These are phyloP conservation scores for Cutaneotrichosporon arboriforme DNA, from an alignment of 1,284 basidiomycete species.

Conservation along the genomic window DNA sequence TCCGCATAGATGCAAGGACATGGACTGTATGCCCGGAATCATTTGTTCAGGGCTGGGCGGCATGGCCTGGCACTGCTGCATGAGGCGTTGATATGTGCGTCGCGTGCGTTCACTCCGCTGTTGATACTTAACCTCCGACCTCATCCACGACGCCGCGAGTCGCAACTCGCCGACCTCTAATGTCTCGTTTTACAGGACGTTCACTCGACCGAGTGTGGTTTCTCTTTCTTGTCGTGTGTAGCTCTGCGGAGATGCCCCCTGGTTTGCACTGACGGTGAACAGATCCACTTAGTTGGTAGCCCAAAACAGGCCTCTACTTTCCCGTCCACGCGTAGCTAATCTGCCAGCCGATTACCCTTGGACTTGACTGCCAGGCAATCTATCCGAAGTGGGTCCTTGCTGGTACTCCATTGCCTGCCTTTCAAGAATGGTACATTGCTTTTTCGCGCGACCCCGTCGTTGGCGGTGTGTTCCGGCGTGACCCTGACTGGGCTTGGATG, in stretches of 20 bases:
- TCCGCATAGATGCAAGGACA: not conserved
- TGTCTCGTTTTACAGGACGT: constrained; percentile 30
- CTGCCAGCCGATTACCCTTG: constrained; percentile 18
- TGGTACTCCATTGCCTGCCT: constrained; percentile 22
- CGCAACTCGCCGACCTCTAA: too few species aligned
- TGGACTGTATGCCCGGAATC: too few species aligned
- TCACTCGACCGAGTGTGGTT: constrained; percentile 37
- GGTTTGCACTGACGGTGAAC: too few species aligned
- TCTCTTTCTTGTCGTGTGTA: constrained; percentile 32
- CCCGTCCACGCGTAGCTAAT: too few species aligned
- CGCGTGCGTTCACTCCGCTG: too few species aligned
- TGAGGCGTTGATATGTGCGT: too few species aligned
- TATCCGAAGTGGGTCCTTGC: constrained; percentile 32
- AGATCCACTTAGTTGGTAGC: constrained; percentile 11
- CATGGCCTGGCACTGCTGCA: too few species aligned
- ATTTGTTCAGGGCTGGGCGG: too few species aligned
- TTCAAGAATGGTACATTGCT: constrained; percentile 33
- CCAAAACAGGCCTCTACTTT: too few species aligned
- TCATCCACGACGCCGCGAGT: too few species aligned
- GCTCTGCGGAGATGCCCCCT: too few species aligned
- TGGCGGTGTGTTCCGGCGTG: constrained; percentile 21
- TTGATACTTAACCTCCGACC: too few species aligned
- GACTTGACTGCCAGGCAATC: constrained; percentile 38
- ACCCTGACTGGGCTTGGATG: constrained; percentile 36
- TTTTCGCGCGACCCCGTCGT: constrained; percentile 42